Evolutionary conservation across 2,329 filamentous ascomycete genomes (phyloP).

Genomic region (Talaromyces sp.): DNA sequence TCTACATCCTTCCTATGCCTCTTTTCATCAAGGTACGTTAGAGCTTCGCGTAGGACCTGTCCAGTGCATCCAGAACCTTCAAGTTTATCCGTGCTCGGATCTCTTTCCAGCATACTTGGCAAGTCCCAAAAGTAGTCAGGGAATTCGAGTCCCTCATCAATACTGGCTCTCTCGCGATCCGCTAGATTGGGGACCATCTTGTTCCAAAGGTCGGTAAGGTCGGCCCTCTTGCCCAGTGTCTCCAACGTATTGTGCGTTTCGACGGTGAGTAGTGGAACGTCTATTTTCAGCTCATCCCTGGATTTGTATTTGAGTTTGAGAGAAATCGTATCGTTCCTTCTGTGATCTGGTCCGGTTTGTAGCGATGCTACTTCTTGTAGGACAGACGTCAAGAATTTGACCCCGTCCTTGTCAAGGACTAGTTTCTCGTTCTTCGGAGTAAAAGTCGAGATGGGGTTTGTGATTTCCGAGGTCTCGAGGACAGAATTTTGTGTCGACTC

Average conservation of each 20-base stretch:
- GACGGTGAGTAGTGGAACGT: not conserved
- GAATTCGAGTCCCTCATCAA: conserved; percentile 45
- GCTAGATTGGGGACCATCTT: conserved; percentile 22
- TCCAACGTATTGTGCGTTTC: not conserved
- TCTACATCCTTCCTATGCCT: conserved; percentile 24
- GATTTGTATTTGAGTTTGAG: conserved; percentile 15
- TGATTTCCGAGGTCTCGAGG: not conserved
- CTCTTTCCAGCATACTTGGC: conserved; percentile 22
- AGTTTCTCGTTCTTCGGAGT: conserved; percentile 32
- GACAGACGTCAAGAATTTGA: conserved; percentile 31
- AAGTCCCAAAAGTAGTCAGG: conserved; percentile 33
- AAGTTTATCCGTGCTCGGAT: conserved; percentile 26
- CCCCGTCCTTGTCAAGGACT: conserved; percentile 29
- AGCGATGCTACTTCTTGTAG: conserved; percentile 21
- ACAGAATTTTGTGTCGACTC: conserved; percentile 24
- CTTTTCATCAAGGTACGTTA: conserved; percentile 26
- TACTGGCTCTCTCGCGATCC: conserved; percentile 32
- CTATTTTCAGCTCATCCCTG: conserved; percentile 1
- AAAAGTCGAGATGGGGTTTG: conserved; percentile 5
- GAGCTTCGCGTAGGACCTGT: conserved; percentile 26
- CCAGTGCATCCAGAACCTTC: conserved; percentile 25
- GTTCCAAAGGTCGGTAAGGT: not conserved
- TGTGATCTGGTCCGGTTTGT: conserved; percentile 10
- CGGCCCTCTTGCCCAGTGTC: not conserved
- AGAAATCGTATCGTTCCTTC: conserved; percentile 18